These are phyloP conservation scores for Omphalotus guepiniiformis DNA, from an alignment of 768 basidiomycete genomes.

Conservation along the genomic window DNA sequence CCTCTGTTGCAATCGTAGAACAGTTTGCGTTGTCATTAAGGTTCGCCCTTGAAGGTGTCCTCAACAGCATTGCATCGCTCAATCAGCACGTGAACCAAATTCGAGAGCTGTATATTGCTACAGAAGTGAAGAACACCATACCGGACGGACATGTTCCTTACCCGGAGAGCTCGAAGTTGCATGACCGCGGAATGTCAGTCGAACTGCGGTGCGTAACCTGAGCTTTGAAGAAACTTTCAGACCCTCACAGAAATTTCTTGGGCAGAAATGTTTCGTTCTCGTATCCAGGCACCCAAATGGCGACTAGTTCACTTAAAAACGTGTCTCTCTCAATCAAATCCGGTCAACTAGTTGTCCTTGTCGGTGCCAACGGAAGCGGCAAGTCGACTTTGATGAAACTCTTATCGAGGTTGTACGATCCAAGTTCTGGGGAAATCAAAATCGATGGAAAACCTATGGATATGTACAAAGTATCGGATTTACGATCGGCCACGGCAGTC, in stretches of 20 bases:
- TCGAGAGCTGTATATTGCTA: neutral
- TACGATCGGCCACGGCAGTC: conserved; percentile 37
- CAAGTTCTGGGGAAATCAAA: conserved; percentile 32
- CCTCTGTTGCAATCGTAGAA: neutral
- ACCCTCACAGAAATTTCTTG: neutral
- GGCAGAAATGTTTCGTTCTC: conserved; percentile 34
- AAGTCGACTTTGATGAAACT: conserved; percentile 42
- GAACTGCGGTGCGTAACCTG: neutral
- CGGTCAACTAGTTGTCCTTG: conserved; percentile 41
- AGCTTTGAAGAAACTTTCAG: neutral
- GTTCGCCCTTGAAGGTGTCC: neutral
- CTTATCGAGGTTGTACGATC: conserved; percentile 29
- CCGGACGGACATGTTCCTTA: neutral
- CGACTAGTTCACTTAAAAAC: conserved; percentile 22
- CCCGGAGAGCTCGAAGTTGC: neutral
- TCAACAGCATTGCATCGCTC: neutral
- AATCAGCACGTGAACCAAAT: neutral
- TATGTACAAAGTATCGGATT: conserved; percentile 24
- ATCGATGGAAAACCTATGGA: conserved; percentile 34
- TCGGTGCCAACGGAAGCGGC: conserved; percentile 43
- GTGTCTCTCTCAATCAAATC: conserved; percentile 35
- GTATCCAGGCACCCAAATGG: conserved; percentile 26
- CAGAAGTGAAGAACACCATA: neutral
- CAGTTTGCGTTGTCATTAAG: neutral
- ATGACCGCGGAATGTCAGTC: neutral